Evolutionary conservation across 768 basidiomycete genomes (phyloP).

Genomic region (Boletus rufocinnamomeus): DNA sequence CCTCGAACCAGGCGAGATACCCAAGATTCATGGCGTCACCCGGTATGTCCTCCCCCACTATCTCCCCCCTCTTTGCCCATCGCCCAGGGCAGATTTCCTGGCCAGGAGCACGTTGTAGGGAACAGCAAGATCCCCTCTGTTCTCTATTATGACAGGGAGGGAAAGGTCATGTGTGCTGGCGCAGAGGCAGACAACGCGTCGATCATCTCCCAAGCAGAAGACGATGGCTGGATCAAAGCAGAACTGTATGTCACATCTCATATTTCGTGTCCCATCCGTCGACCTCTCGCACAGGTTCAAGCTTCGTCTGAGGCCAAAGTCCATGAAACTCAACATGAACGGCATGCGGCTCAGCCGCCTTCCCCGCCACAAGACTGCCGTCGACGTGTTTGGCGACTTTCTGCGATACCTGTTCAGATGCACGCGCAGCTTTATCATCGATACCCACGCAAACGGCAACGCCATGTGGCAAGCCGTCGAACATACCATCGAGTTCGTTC

Average conservation of each 20-base stretch:
- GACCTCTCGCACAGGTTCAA: constrained; percentile 57
- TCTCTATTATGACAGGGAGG: constrained; percentile 70
- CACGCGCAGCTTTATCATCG: constrained; percentile 72
- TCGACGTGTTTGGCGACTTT: constrained; percentile 81
- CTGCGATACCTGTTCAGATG: constrained; percentile 73
- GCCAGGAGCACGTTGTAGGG: constrained; percentile 83
- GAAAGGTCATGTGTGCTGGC: constrained; percentile 68
- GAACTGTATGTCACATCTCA: constrained; percentile 58
- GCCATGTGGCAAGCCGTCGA: constrained; percentile 73
- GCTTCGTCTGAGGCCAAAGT: constrained; percentile 71
- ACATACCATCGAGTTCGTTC: constrained; percentile 67
- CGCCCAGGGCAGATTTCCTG: constrained; percentile 60
- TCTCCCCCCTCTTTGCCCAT: constrained; percentile 8
- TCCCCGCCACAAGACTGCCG: constrained; percentile 64
- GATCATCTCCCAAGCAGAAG: constrained; percentile 65
- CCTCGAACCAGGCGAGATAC: constrained; percentile 77
- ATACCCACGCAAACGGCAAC: constrained; percentile 79
- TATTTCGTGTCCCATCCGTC: background rate
- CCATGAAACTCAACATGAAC: constrained; percentile 83
- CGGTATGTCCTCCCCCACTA: constrained; percentile 44
- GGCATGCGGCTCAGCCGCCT: constrained; percentile 75
- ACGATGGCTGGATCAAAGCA: constrained; percentile 74
- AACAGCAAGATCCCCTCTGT: constrained; percentile 83
- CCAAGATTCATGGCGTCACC: constrained; percentile 80
- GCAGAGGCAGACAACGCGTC: constrained; percentile 72